These are phyloP conservation scores for Chytriomyces confervae DNA, from an alignment of 192 early-diverging fungal species.

Conservation along the genomic window DNA sequence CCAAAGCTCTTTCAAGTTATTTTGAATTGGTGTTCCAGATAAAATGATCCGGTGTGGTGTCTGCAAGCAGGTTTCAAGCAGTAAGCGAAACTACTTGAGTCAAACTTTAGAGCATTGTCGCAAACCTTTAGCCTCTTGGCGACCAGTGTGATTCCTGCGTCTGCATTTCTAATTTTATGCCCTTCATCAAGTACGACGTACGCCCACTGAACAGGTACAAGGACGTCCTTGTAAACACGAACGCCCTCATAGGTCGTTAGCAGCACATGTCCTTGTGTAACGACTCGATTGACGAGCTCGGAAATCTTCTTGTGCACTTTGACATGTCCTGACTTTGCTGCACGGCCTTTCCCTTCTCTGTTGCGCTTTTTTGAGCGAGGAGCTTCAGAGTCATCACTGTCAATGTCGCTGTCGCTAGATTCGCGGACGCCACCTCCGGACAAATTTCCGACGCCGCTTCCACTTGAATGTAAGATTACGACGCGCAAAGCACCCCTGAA, in stretches of 20 bases:
- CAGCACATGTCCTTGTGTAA: conserved; percentile 71
- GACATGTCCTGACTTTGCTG: conserved; percentile 28
- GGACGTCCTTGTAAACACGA: conserved; percentile 68
- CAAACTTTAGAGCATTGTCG: conserved; percentile 30
- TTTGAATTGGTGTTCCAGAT: conserved; percentile 68
- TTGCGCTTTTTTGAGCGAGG: conserved; percentile 25
- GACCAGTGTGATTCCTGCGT: conserved; percentile 76
- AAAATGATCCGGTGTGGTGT: conserved; percentile 62
- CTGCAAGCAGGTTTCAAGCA: conserved; percentile 16
- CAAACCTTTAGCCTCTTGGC: conserved; percentile 52
- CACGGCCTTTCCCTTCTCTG: background rate
- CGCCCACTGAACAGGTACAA: conserved; percentile 80
- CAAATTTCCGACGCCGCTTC: conserved; percentile 68
- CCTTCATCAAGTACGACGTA: conserved; percentile 94
- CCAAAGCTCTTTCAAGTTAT: conserved; percentile 62
- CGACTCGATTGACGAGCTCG: conserved; percentile 52
- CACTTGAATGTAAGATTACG: conserved; percentile 84
- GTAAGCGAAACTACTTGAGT: background rate
- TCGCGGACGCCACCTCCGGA: conserved; percentile 17
- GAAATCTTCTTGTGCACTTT: conserved; percentile 53
- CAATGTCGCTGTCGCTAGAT: conserved; percentile 31
- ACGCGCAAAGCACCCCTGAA: conserved; percentile 77
- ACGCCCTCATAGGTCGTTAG: conserved; percentile 88
- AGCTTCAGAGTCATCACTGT: conserved; percentile 32
- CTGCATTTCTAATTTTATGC: conserved; percentile 95